Percentiles rank a stretch among this genome's conserved stretches.
These are phyloP conservation scores for Mortierella antarctica DNA, from an alignment of 192 early-diverging fungal species.

Conservation along the genomic window DNA sequence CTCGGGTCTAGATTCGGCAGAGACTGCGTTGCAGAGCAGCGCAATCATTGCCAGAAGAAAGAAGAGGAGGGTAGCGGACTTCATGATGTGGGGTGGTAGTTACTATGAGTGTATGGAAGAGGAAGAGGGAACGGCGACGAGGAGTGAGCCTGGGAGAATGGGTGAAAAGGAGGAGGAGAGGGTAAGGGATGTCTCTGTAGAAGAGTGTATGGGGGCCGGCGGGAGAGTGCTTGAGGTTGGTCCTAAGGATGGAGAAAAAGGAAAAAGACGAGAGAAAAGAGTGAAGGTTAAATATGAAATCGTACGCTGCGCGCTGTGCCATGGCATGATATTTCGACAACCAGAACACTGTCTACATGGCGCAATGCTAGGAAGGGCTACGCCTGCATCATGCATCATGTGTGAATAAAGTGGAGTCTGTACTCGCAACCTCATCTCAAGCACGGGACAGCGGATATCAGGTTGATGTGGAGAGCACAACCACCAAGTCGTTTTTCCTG, in stretches of 20 bases:
- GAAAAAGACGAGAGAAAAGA: neutral
- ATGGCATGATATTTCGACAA: neutral
- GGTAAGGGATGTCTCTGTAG: constrained; percentile 3
- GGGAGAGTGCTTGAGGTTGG: neutral
- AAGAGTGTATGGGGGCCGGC: constrained; percentile 7
- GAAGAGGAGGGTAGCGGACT: constrained; percentile 13
- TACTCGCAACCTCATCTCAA: too few relatives aligned
- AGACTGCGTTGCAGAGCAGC: constrained; percentile 26
- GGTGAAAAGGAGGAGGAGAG: neutral
- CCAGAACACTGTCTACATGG: neutral
- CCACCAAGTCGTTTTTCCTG: too few relatives aligned
- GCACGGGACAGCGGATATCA: too few relatives aligned
- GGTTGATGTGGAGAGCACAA: too few relatives aligned
- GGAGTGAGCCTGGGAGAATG: neutral
- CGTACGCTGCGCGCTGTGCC: neutral
- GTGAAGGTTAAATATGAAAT: neutral
- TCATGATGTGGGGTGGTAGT: constrained; percentile 4
- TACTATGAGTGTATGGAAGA: neutral
- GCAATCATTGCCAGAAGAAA: constrained; percentile 32
- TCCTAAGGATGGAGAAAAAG: constrained; percentile 2
- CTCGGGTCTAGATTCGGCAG: constrained; percentile 4
- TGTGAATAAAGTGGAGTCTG: neutral
- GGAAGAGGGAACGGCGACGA: neutral
- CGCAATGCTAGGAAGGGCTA: neutral
- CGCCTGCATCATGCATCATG: neutral